A percentile compares a stretch with the other conserved stretches of the same genome.
These are phyloP conservation scores for Dioscorea alata DNA, from an alignment of 106 monocot species.

Conservation along the genomic window DNA sequence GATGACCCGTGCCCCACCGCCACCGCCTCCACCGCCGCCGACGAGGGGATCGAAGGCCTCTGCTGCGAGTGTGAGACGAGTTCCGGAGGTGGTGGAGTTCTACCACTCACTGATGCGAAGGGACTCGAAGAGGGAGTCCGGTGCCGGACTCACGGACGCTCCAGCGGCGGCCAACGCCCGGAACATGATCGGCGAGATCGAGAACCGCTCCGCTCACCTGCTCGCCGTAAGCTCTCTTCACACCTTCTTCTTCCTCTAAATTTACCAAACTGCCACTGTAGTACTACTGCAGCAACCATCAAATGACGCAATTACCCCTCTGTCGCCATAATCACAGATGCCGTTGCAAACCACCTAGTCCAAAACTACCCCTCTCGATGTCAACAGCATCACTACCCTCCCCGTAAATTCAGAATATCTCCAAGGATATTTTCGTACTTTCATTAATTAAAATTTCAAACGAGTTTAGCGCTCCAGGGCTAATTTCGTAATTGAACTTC, in stretches of 20 bases:
- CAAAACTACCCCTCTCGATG: not conserved
- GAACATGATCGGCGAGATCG: conserved; percentile 99
- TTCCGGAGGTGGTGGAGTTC: conserved; percentile 97
- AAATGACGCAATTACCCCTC: conserved; percentile 2
- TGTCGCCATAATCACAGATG: not conserved
- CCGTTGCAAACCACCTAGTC: not conserved
- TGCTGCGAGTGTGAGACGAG: conserved; percentile 45
- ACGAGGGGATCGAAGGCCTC: conserved; percentile 18
- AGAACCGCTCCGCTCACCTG: conserved; percentile 91
- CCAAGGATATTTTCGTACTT: too few relatives aligned
- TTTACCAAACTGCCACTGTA: conserved; percentile 10
- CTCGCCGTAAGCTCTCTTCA: conserved; percentile 61
- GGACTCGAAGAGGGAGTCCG: conserved; percentile 64
- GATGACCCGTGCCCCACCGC: conserved; percentile 34
- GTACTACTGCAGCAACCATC: not conserved
- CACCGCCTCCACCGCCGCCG: conserved; percentile 56
- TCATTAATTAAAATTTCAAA: too few relatives aligned
- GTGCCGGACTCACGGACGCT: conserved; percentile 25
- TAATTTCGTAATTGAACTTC: not conserved
- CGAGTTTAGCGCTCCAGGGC: too few relatives aligned
- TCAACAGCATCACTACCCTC: not conserved
- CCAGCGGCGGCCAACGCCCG: conserved; percentile 44
- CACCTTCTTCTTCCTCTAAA: not conserved
- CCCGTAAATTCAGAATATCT: too few relatives aligned
- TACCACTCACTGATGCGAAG: conserved; percentile 93